Base-by-base conservation (phyloP, 345 rosid genomes). In the Sisymbrium irio region DNA sequence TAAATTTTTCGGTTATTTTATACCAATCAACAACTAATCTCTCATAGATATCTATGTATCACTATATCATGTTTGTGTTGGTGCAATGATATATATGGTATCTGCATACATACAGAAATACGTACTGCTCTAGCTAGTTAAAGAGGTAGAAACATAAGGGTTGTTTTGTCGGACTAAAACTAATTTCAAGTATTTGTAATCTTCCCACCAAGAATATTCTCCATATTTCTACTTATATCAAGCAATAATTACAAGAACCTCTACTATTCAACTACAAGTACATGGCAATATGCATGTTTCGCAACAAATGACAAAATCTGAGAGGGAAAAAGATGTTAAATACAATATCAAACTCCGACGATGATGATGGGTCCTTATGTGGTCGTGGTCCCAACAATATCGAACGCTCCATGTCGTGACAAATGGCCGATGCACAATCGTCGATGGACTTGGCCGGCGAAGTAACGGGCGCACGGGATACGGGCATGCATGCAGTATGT, bases 401-500 rank as follows among this genome's bases (percentile, higher is more conserved):
- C 14, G 50, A 10, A 62, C 58, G 50, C 59, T 69, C 25, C 2
- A 11, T 2, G 13, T 41, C 2, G 7, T 1, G 64, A 60, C 80
- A 69, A 32, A 36, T 74, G 45, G 76, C 27, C 47, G 50, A 35
- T 50, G 3, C 25, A 40, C 8, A 28, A 42, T 67, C 68, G 46
- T 59, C 28, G 73, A 66, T 72, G 41, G 13, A 22, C 25, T 27
- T 68, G 72, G 54, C 44, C 66, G 67, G 65, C 41, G 69, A 65
- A 55, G 75, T 64, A 27, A 59, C 74, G 80, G 82, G 9, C 84
- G 39, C 87, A 82, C 71, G 77, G 79, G 84, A 77, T 50, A 62
- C 60, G 72, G 37, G 81, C 75, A 78, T 75, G 80, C 80, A 72
- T 83, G 86, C 67, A 65, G 75, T 77, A 69, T 69, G 65, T 66